Conservation (phyloP, 2,329 filamentous ascomycete genomes). For the Scytalidium sp. region DNA sequence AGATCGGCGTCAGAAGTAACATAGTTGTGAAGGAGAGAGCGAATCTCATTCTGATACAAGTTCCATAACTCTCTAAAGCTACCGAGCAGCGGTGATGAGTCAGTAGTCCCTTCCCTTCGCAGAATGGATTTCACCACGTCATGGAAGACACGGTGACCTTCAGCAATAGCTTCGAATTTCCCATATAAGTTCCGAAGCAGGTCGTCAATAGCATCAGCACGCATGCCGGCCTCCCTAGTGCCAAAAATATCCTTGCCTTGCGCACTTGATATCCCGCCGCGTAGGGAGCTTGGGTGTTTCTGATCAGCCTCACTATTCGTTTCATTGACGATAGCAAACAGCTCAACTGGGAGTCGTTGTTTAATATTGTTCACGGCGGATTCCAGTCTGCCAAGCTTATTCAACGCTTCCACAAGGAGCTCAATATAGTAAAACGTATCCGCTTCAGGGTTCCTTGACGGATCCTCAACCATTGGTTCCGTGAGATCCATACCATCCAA, state of each 20-base stretch:
- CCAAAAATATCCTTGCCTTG: conserved; percentile 62
- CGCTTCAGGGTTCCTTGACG: conserved; percentile 87
- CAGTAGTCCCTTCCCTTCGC: conserved; percentile 68
- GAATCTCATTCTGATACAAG: conserved; percentile 95
- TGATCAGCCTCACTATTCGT: conserved; percentile 93
- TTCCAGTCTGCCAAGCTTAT: conserved; percentile 84
- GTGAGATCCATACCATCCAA: conserved; percentile 61
- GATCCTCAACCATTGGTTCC: conserved; percentile 72
- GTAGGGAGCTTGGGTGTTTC: conserved; percentile 79
- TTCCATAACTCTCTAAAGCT: conserved; percentile 98
- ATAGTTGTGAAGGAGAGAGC: conserved; percentile 91
- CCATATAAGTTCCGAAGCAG: conserved; percentile 89
- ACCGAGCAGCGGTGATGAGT: conserved; percentile 67
- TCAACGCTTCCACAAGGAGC: conserved; percentile 82
- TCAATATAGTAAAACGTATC: conserved; percentile 94
- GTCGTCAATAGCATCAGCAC: conserved; percentile 84
- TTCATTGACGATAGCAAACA: conserved; percentile 91
- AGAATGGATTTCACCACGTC: conserved; percentile 87
- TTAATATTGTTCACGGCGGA: conserved; percentile 86
- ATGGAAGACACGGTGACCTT: conserved; percentile 90
- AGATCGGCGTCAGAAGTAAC: conserved; percentile 85
- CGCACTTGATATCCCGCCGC: conserved; percentile 46
- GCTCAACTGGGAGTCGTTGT: conserved; percentile 86
- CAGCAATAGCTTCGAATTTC: conserved; percentile 95
- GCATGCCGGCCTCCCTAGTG: conserved; percentile 69